Conservation (phyloP, 805 yeast genomes). For the Suhomyces tanzawaensis region DNA sequence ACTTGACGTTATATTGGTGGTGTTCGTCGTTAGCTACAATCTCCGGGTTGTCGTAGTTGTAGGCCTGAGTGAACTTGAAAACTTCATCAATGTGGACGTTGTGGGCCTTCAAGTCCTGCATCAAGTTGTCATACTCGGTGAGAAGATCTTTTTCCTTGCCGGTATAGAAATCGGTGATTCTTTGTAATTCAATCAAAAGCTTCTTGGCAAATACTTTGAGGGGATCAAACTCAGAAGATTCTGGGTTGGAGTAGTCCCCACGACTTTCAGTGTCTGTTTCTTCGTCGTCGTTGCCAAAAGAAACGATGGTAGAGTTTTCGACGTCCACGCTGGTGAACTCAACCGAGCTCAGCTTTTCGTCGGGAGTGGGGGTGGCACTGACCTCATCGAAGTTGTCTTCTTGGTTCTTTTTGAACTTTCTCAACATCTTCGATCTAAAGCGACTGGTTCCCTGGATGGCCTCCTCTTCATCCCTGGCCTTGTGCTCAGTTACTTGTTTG, state of each 20-base stretch:
- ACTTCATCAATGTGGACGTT: constrained; percentile 25
- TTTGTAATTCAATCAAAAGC: constrained; percentile 47
- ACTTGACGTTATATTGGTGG: constrained; percentile 18
- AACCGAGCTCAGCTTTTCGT: constrained; percentile 11
- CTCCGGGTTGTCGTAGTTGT: constrained; percentile 15
- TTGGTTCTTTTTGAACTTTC: constrained; percentile 14
- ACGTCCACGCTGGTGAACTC: constrained; percentile 15
- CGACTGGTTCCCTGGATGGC: constrained; percentile 1
- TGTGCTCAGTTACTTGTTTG: constrained; percentile 1
- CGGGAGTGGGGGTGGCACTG: not conserved
- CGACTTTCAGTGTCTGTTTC: not conserved
- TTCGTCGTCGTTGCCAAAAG: constrained; percentile 6
- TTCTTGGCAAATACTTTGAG: constrained; percentile 45
- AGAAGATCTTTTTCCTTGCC: constrained; percentile 46
- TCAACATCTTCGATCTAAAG: constrained; percentile 14
- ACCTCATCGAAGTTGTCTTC: not conserved
- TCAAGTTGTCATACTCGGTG: constrained; percentile 43
- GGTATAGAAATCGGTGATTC: constrained; percentile 52
- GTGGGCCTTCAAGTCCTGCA: constrained; percentile 44
- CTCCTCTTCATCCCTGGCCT: not conserved
- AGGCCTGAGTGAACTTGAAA: constrained; percentile 25
- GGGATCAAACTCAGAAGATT: constrained; percentile 19
- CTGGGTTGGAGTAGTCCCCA: constrained; percentile 8
- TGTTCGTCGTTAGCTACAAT: constrained; percentile 15
- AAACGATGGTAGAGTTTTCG: constrained; percentile 17